These are phyloP conservation scores for Colletotrichum sp. DNA, from an alignment of 2,329 filamentous ascomycete genomes.

Conservation along the genomic window DNA sequence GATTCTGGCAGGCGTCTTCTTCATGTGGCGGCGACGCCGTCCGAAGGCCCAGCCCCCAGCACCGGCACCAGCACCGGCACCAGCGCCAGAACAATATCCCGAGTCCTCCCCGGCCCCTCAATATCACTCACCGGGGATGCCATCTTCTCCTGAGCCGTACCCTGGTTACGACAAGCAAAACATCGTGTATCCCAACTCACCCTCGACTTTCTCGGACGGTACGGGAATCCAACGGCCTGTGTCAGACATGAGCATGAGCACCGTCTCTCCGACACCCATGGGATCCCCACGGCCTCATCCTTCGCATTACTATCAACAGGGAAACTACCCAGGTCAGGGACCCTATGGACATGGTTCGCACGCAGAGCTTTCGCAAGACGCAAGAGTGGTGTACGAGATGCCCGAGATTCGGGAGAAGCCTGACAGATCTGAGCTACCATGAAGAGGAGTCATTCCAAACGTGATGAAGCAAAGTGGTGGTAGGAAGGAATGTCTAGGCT, in stretches of 20 bases:
- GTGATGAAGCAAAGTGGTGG: fast-evolving
- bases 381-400: slow-evolving; percentile 5
- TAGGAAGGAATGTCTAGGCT: background rate
- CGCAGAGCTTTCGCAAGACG: background rate
- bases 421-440: background rate
- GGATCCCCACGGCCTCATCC: background rate
- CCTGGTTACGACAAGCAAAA: background rate
- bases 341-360: background rate
- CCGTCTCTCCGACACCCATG: background rate
- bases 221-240: background rate
- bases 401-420: background rate
- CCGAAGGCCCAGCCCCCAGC: no score
- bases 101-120: background rate
- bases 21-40: background rate
- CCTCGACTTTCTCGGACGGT: background rate
- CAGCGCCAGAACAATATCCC: background rate
- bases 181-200: background rate
- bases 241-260: background rate
- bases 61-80: background rate
- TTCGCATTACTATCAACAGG: background rate
- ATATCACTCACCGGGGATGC: background rate
- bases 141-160: background rate
- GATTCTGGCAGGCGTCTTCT: background rate
- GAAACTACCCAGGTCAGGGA: fast-evolving
- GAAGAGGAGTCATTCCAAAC: background rate